These are phyloP conservation scores for Bombardia bombarda DNA, from an alignment of 495 filamentous ascomycete species.

Conservation along the genomic window DNA sequence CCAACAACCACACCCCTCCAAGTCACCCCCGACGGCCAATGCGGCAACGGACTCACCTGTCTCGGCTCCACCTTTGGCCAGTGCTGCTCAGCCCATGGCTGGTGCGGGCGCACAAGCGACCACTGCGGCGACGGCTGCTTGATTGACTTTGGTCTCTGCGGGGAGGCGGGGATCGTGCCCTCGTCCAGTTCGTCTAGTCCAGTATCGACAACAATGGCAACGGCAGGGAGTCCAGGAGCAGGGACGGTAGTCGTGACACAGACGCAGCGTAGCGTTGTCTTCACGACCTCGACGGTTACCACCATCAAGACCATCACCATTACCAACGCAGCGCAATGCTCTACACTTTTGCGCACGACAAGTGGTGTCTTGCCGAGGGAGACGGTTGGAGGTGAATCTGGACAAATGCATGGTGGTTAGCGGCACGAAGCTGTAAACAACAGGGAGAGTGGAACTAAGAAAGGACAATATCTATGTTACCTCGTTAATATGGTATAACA, in stretches of 20 bases:
- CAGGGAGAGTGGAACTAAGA: too few relatives aligned
- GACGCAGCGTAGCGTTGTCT: constrained; percentile 4
- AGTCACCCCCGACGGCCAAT: constrained; percentile 45
- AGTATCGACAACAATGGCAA: not conserved
- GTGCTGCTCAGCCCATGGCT: constrained; percentile 25
- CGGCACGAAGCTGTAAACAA: too few relatives aligned
- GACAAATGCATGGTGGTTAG: too few relatives aligned
- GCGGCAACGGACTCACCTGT: constrained; percentile 44
- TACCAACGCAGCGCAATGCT: constrained; percentile 8
- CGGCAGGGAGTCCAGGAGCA: not conserved
- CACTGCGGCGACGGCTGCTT: constrained; percentile 40
- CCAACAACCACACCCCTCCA: constrained; percentile 19
- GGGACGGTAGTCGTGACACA: not conserved
- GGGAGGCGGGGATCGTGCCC: constrained; percentile 15
- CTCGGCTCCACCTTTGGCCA: constrained; percentile 25
- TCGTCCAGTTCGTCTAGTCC: not conserved
- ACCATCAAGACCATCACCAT: constrained; percentile 12
- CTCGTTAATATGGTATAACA: too few relatives aligned
- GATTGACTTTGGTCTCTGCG: constrained; percentile 40
- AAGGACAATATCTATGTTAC: too few relatives aligned
- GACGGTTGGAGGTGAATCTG: too few relatives aligned
- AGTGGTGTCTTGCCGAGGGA: not conserved
- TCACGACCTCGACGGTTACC: constrained; percentile 10
- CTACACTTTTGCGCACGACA: not conserved
- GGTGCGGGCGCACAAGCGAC: constrained; percentile 20